Base-by-base conservation (phyloP, 805 yeast species). In the Helenozyma rhizophorensis region DNA sequence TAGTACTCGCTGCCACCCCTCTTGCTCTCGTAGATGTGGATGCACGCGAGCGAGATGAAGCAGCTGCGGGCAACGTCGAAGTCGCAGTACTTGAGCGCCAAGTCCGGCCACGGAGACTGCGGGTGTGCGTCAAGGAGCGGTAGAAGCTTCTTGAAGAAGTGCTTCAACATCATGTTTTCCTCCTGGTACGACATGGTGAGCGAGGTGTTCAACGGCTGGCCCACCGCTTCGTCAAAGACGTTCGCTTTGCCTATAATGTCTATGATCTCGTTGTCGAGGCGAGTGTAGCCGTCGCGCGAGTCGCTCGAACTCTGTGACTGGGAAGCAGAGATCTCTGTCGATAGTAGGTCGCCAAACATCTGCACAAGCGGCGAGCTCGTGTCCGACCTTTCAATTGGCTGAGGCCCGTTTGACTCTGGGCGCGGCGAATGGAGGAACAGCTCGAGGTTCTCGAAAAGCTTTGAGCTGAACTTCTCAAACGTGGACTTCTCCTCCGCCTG, bases 91-190 rank as follows among this genome's bases (percentile, higher is more conserved):
- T 69, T 66, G 39, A 76, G 55, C 26, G 78, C 78, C 36, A 76
- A 50, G 37, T 74, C 75, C 0, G 81, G 81, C 80, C 80, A 74
- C 3, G 80, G 80, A 1, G 78, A 61, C 25, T 71, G 70, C 0
- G 80, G 81, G 46, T 76, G 80, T 0, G 78, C 78, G 53, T 76
- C 81, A 21, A 75, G 50, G 25, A 75, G 45, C 1, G 76, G 78
- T 5, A 76, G 51, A 23, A 76, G 55, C 37, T 72, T 68, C 42
- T 72, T 69, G 50, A 75, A 76, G 44, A 74, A 76, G 49, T 76
- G 80, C 39, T 67, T 69, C 37, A 76, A 45, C 65, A 76, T 70
- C 61, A 64, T 67, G 36, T 72, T 73, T 40, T 76, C 81, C 36
- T 75, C 78, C 16, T 64, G 50, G 27, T 65, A 62, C 6, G 71